Base-by-base conservation (phyloP, 805 yeast species). In the Candida boleticola region DNA sequence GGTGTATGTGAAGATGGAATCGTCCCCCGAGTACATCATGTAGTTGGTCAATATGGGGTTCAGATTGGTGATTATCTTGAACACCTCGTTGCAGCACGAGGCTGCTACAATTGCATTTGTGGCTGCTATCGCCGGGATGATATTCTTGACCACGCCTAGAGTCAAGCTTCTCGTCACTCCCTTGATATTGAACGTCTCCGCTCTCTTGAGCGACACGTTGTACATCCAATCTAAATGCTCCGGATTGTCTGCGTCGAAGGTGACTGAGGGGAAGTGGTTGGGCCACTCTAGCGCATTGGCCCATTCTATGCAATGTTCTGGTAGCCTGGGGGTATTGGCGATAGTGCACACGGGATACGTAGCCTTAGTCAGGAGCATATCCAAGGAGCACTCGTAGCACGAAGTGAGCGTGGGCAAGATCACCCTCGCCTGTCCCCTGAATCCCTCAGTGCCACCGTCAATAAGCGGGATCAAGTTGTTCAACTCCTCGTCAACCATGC, bases 391-490 rank as follows among this genome's bases (percentile, higher is more conserved):
- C 59, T 92, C 98, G 66, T 88, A 92, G 63, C 99, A 92, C 0
- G 97, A 85, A 0, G 92, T 80, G 23, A 89, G 62, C 0, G 88
- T 80, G 1, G 99, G 98, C 14, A 89, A 63, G 29, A 92, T 89
- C 11, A 89, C 84, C 53, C 96, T 81, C 11, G 89, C 77, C 54
- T 92, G 96, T 2, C 99, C 99, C 49, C 85, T 77, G 55, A 92
- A 84, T 0, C 97, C 97, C 57, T 92, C 98, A 0, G 96, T 85
- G 2, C 97, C 99, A 3, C 97, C 97, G 58, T 92, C 99, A 13
- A 93, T 80, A 57, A 92, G 44, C 1, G 76, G 76, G 2, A 70
- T 60, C 14, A 70, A 42, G 14, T 54, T 52, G 34, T 55, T 51
- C 23, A 58, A 51, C 2, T 77, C 73, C 0, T 60, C 66, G 37